These are phyloP conservation scores for Pulicaria dysenterica DNA, from an alignment of 129 eudicot species.

Conservation along the genomic window DNA sequence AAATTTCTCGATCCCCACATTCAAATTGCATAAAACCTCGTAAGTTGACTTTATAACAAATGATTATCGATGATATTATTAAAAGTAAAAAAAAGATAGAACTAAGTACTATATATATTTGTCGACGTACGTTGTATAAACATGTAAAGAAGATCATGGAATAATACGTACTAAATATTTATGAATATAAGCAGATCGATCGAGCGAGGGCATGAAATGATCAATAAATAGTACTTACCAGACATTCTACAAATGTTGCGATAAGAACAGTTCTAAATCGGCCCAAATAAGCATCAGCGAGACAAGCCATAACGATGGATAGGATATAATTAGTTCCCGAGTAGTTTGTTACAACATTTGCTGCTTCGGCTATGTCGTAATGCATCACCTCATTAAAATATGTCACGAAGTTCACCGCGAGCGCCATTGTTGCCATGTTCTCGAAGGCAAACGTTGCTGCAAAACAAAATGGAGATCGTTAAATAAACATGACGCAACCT, in stretches of 20 bases:
- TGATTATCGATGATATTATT: too few relatives aligned
- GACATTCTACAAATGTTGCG: constrained; percentile 44
- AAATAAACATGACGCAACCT: too few relatives aligned
- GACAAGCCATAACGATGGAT: constrained; percentile 52
- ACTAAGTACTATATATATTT: too few relatives aligned
- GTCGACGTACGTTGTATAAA: too few relatives aligned
- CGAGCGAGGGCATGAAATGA: too few relatives aligned
- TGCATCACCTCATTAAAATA: constrained; percentile 68
- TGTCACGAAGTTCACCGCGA: constrained; percentile 55
- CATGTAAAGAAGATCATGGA: too few relatives aligned
- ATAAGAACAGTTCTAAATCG: constrained; percentile 57
- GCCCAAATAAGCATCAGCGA: constrained; percentile 67
- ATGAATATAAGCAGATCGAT: background rate
- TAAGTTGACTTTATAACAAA: too few relatives aligned
- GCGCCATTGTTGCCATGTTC: constrained; percentile 56
- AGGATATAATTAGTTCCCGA: constrained; percentile 62
- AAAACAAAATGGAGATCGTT: background rate
- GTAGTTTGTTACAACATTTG: constrained; percentile 60
- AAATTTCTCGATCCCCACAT: too few relatives aligned
- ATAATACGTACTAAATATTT: too few relatives aligned
- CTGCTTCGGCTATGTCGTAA: constrained; percentile 57
- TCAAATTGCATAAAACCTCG: too few relatives aligned
- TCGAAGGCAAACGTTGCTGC: constrained; percentile 57
- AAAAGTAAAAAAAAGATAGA: too few relatives aligned
- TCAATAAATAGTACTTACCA: constrained; percentile 54